These are phyloP conservation scores for Vaucheria bursata DNA, from an alignment of 352 stramenopile genomes.

Conservation along the genomic window DNA sequence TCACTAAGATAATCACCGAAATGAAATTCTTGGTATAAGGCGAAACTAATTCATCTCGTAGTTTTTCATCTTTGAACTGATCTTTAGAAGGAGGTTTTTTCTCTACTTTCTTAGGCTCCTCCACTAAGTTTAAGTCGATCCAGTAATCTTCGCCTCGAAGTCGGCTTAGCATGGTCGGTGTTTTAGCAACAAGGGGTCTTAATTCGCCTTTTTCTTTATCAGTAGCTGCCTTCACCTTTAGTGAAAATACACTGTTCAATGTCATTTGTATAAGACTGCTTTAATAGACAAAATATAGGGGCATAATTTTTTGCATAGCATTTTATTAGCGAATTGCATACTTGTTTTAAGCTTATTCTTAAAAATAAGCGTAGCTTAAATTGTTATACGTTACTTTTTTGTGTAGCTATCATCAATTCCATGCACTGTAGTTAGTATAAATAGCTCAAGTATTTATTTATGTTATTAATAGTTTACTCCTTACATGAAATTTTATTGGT, in stretches of 20 bases:
- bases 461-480: too few species aligned
- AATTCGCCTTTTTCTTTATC: background rate
- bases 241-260: background rate
- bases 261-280: background rate
- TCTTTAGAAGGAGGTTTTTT: background rate
- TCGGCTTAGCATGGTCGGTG: background rate
- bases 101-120: background rate
- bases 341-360: background rate
- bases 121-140: background rate
- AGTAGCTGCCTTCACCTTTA: background rate
- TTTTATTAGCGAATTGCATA: background rate
- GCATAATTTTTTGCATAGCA: background rate
- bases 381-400: background rate
- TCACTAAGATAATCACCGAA: background rate
- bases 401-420: too few species aligned
- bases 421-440: too few species aligned
- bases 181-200: background rate
- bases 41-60: slow-evolving; percentile 10
- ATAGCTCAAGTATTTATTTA: too few species aligned
- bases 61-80: slow-evolving; percentile 15
- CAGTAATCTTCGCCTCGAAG: slow-evolving; percentile 10
- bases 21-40: slow-evolving; percentile 14
- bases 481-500: too few species aligned
- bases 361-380: background rate
- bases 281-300: background rate